Conservation (phyloP, 2,329 filamentous ascomycete genomes). For the Chaetomium sp. region DNA sequence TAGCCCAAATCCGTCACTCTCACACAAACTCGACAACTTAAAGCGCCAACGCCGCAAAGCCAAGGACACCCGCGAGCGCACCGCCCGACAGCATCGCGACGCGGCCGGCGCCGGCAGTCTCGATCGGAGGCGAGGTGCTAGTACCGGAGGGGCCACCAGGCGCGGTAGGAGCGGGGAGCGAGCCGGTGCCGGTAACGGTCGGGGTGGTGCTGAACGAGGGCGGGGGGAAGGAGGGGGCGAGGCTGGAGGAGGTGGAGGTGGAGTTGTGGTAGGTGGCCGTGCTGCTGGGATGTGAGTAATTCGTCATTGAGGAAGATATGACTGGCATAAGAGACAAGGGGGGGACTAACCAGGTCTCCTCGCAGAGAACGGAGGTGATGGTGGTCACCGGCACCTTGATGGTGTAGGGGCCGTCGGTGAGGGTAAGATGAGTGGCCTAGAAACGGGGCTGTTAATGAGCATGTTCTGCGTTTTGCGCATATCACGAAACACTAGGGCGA, state of each 20-base stretch:
- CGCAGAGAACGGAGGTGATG: slow-evolving; percentile 47
- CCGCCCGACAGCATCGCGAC: slow-evolving; percentile 50
- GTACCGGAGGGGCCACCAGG: too few species aligned
- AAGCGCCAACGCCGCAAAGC: slow-evolving; percentile 51
- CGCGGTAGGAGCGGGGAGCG: neutral
- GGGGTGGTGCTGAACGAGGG: slow-evolving; percentile 23
- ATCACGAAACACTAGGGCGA: too few species aligned
- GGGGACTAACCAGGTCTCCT: slow-evolving; percentile 44
- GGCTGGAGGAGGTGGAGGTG: slow-evolving; percentile 31
- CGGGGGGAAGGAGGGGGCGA: slow-evolving; percentile 31
- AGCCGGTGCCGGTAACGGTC: slow-evolving; percentile 29
- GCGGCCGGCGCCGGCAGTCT: slow-evolving; percentile 51
- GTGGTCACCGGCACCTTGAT: slow-evolving; percentile 52
- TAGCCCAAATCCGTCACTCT: neutral
- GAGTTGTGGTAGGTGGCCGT: too few species aligned
- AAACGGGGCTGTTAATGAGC: slow-evolving; percentile 25
- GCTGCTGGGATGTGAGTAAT: too few species aligned
- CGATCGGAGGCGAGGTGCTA: neutral
- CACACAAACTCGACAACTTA: slow-evolving; percentile 37
- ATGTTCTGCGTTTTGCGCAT: neutral
- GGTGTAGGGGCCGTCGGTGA: slow-evolving; percentile 68
- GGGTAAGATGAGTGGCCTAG: slow-evolving; percentile 59
- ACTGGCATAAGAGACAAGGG: neutral
- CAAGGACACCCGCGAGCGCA: slow-evolving; percentile 54
- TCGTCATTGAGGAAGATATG: neutral